Percentiles rank a stretch among this genome's conserved stretches.
Conservation (phyloP, 208 protist genomes). For the Trypanosoma lewisi region DNA sequence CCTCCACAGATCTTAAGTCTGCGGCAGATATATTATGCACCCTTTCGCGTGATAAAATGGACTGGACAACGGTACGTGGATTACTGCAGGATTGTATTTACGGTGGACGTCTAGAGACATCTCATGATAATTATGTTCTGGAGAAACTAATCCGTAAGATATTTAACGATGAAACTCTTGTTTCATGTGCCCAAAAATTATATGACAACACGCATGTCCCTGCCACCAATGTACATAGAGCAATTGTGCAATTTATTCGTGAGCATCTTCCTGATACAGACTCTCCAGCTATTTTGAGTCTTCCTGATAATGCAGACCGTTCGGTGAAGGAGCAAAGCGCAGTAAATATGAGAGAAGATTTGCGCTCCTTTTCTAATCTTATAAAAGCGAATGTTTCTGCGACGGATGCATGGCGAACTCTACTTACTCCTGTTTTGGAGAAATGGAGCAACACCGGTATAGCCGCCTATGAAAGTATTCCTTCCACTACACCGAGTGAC, state of each 20-base stretch:
- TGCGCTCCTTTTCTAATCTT: slow-evolving; percentile 70
- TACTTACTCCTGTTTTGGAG: slow-evolving; percentile 82
- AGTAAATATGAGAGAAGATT: slow-evolving; percentile 48
- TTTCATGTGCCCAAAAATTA: slow-evolving; percentile 32
- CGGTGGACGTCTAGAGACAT: slow-evolving; percentile 95
- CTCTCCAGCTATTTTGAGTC: slow-evolving; percentile 75
- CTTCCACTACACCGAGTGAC: slow-evolving; percentile 19
- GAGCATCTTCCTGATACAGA: slow-evolving; percentile 72
- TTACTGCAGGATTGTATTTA: slow-evolving; percentile 94
- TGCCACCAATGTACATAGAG: slow-evolving; percentile 43
- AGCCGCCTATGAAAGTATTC: background rate
- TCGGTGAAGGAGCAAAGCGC: slow-evolving; percentile 82
- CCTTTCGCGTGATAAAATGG: slow-evolving; percentile 38
- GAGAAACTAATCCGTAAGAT: slow-evolving; percentile 71
- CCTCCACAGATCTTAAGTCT: slow-evolving; percentile 90
- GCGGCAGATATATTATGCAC: slow-evolving; percentile 86
- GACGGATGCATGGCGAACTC: slow-evolving; percentile 76
- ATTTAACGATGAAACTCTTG: slow-evolving; percentile 66
- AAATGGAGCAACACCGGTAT: slow-evolving; percentile 73
- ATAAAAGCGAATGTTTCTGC: slow-evolving; percentile 28
- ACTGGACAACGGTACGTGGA: slow-evolving; percentile 92
- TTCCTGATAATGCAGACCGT: slow-evolving; percentile 93
- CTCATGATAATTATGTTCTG: slow-evolving; percentile 87
- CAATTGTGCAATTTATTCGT: slow-evolving; percentile 53
- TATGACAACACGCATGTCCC: slow-evolving; percentile 56